Evolutionary conservation across 2,329 filamentous ascomycete species (phyloP), one percentile per base, ranked within the genome.

Genomic region (Leptographium wingfieldii): DNA sequence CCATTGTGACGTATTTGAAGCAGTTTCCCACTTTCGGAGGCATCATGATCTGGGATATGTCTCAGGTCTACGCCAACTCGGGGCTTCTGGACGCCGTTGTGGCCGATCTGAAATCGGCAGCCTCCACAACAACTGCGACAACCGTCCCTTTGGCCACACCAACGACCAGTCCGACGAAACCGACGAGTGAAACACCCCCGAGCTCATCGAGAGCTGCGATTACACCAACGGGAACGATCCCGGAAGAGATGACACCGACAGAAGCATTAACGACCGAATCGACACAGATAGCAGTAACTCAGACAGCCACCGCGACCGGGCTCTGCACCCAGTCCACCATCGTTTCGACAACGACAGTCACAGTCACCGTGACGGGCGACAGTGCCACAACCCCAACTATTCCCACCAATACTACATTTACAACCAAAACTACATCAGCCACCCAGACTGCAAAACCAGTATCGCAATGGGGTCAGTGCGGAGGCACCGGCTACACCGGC

Each of bases 21-120:
- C 68, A 71, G 49, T 87, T 79, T 66, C 69, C 73, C 3, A 85
- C 77, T 69, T 87, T 87, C 66, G 84, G 83, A 9, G 85, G 85
- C 35, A 77, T 84, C 33, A 86, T 87, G 84, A 76, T 86, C 72
- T 87, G 84, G 85, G 85, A 88, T 69, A 80, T 80, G 71, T 80
- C 75, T 35, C 82, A 85, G 72, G 75, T 80, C 2, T 83, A 78
- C 63, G 70, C 72, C n/a, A 86, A 86, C 69, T 40, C 65, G 2
- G 82, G 81, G 1, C 85, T 83, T 68, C 71, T 86, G 59, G 69
- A 71, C 31, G 68, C 72, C 46, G 71, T 84, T 4, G 68, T 70
- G 64, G 60, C 66, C 40, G 68, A 71, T 60, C 66, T 59, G 3
- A 31, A 27, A 5, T 59, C 64, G 40, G 35, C 10, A 1, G n/a